phyloP scores from a whole-genome alignment of 805 yeast species.

The Diddensiella santjacobensis region DNA sequence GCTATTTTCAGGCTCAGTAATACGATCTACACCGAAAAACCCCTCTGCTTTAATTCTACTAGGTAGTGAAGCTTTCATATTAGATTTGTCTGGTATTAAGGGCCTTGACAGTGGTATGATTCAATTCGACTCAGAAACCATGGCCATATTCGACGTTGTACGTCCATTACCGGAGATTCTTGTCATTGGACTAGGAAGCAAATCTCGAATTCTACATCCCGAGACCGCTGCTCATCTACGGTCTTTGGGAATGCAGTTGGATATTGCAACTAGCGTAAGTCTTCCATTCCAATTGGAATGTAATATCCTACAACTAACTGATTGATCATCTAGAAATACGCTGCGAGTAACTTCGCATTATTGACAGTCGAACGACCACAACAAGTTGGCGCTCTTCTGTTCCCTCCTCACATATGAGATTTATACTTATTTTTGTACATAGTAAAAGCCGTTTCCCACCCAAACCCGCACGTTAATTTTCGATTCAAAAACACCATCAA shows the following conservation, averaged over 20 bases:
- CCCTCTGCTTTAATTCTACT: conserved; percentile 31
- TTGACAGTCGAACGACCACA: conserved; percentile 76
- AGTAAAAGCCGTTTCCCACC: not conserved
- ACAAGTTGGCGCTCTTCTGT: conserved; percentile 66
- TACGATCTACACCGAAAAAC: conserved; percentile 34
- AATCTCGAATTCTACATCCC: conserved; percentile 61
- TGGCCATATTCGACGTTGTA: conserved; percentile 49
- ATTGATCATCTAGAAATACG: conserved; percentile 39
- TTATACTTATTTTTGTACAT: not conserved
- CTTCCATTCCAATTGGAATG: conserved; percentile 1
- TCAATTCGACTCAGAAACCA: conserved; percentile 44
- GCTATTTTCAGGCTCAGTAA: conserved; percentile 50
- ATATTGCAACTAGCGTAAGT: conserved; percentile 56
- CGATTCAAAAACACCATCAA: too few relatives aligned
- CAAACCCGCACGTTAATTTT: not conserved
- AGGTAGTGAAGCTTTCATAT: conserved; percentile 55
- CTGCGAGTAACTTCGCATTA: conserved; percentile 68
- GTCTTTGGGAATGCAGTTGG: conserved; percentile 64
- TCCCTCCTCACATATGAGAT: conserved; percentile 59
- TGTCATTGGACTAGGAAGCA: conserved; percentile 66
- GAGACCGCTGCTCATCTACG: conserved; percentile 47
- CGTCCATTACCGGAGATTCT: conserved; percentile 77
- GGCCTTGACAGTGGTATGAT: conserved; percentile 54
- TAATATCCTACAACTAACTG: not conserved
- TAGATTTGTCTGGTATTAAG: conserved; percentile 43